Percentiles rank a stretch among this genome's conserved stretches.
Conservation (phyloP, 495 filamentous ascomycete genomes). For the Hapsidospora chrysogenum region DNA sequence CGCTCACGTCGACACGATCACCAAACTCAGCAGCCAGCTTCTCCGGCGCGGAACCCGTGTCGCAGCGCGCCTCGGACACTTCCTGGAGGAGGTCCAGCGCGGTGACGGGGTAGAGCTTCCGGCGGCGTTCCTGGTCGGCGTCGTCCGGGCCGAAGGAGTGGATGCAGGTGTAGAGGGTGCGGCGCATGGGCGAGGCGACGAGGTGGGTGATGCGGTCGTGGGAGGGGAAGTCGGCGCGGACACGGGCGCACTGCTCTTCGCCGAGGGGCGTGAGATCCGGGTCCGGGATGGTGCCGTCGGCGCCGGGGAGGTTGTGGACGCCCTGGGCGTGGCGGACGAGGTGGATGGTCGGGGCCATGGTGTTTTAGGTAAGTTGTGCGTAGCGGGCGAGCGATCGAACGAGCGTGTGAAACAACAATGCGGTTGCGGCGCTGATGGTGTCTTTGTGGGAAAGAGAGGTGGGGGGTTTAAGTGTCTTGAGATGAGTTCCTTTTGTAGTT, state of each 20-base stretch:
- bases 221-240: slow-evolving; percentile 45
- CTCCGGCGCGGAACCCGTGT: slow-evolving; percentile 46
- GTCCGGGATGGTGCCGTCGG: slow-evolving; percentile 59
- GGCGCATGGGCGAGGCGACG: slow-evolving; percentile 66
- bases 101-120: slow-evolving; percentile 33
- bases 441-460: too few relatives aligned
- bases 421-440: too few relatives aligned
- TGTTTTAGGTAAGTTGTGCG: too few relatives aligned
- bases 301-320: slow-evolving; percentile 61
- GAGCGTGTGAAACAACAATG: too few relatives aligned
- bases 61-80: slow-evolving; percentile 58
- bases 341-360: slow-evolving; percentile 32
- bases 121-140: slow-evolving; percentile 19
- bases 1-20: slow-evolving; percentile 42
- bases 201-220: slow-evolving; percentile 51
- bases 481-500: too few relatives aligned
- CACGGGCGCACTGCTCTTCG: slow-evolving; percentile 51
- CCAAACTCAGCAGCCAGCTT: slow-evolving; percentile 43
- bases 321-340: slow-evolving; percentile 42
- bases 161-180: slow-evolving; percentile 71
- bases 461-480: too few relatives aligned
- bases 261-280: slow-evolving; percentile 66
- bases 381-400: too few relatives aligned
- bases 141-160: slow-evolving; percentile 41
- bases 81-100: slow-evolving; percentile 74